Evolutionary conservation across 441 rosid species (phyloP).

Genomic region (Croton setiger): DNA sequence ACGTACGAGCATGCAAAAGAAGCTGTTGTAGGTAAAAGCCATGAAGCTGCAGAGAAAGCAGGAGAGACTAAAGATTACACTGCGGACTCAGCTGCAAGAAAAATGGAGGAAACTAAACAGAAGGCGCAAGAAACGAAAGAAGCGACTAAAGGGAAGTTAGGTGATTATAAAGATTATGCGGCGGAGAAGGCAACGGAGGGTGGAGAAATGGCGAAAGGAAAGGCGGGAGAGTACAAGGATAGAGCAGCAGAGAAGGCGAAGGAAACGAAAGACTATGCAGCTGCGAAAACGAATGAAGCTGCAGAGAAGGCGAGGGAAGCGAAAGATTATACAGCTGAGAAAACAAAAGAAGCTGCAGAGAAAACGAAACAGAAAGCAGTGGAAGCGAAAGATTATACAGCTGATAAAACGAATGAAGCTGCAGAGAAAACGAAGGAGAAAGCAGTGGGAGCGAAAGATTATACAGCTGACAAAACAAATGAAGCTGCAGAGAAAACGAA

Average conservation of each 20-base stretch:
- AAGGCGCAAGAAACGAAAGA: constrained; percentile 48
- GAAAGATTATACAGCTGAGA: constrained; percentile 19
- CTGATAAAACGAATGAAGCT: constrained; percentile 34
- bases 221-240: constrained; percentile 29
- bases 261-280: constrained; percentile 21
- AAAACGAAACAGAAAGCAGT: neutral
- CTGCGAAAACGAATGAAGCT: constrained; percentile 18
- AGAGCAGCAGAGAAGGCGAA: constrained; percentile 34
- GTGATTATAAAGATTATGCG: constrained; percentile 28
- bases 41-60: constrained; percentile 34
- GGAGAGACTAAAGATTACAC: constrained; percentile 26
- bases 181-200: constrained; percentile 30
- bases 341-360: constrained; percentile 15
- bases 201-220: constrained; percentile 31
- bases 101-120: constrained; percentile 40
- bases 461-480: constrained; percentile 31
- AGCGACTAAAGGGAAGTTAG: constrained; percentile 38
- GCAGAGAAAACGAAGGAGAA: constrained; percentile 4
- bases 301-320: neutral
- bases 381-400: constrained; percentile 22
- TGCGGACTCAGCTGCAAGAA: constrained; percentile 27
- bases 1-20: constrained; percentile 56
- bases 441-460: constrained; percentile 21
- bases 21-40: constrained; percentile 49
- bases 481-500: constrained; percentile 17